Percentiles rank a stretch among this genome's conserved stretches.
Conservation (phyloP, 805 yeast genomes). For the Lachancea fermentati region DNA sequence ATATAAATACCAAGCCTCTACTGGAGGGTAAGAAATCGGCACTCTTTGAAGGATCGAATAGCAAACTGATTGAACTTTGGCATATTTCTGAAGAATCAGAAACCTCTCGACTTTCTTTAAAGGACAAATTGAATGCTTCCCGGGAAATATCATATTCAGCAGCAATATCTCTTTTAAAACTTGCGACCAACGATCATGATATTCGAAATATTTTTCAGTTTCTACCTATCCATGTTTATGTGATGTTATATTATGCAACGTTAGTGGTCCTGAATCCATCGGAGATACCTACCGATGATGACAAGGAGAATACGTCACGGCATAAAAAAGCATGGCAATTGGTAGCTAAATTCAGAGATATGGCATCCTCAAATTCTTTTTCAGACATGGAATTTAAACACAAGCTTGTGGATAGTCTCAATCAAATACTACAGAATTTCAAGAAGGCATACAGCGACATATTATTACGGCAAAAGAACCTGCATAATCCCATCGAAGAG, state of each 20-base stretch:
- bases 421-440: conserved; percentile 13
- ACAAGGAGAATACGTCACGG: conserved; percentile 25
- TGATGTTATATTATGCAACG: conserved; percentile 66
- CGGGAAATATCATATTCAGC: conserved; percentile 52
- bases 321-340: conserved; percentile 36
- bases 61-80: conserved; percentile 6
- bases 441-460: conserved; percentile 13
- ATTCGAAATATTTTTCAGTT: conserved; percentile 50
- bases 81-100: conserved; percentile 6
- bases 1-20: conserved; percentile 42
- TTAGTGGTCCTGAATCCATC: conserved; percentile 49
- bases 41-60: conserved; percentile 2
- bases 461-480: conserved; percentile 11
- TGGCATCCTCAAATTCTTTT: conserved; percentile 42
- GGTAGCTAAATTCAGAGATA: conserved; percentile 40
- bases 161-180: conserved; percentile 55
- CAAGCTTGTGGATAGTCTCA: conserved; percentile 34
- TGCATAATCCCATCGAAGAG: conserved; percentile 18
- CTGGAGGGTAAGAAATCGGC: conserved; percentile 12
- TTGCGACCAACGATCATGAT: conserved; percentile 55
- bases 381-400: conserved; percentile 48
- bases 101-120: not conserved
- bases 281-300: conserved; percentile 17
- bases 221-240: conserved; percentile 68
- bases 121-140: conserved; percentile 11